phyloP scores from a whole-genome alignment of 768 basidiomycete species.

The Rossbeevera mucosa region DNA sequence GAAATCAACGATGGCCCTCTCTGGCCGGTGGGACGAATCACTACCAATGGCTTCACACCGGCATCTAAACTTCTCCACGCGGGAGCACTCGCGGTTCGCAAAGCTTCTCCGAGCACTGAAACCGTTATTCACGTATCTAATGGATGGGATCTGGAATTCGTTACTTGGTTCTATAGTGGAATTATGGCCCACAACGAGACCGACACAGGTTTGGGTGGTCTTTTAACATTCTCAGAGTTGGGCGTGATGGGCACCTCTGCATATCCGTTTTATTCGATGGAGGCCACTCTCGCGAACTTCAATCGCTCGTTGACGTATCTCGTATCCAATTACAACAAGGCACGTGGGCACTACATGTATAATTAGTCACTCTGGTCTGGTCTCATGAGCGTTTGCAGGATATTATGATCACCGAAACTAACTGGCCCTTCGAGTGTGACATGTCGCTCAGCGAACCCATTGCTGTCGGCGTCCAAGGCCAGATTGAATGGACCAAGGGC shows the following conservation, averaged over 20 bases:
- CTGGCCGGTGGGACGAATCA: constrained; percentile 4
- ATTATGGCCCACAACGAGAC: constrained; percentile 2
- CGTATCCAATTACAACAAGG: constrained; percentile 11
- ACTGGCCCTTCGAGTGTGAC: constrained; percentile 7
- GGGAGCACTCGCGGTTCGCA: constrained; percentile 17
- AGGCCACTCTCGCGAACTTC: constrained; percentile 8
- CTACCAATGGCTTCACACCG: constrained; percentile 3
- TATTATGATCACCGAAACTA: constrained; percentile 12
- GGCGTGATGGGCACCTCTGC: constrained; percentile 7
- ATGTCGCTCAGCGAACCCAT: constrained; percentile 13
- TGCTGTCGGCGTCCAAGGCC: background rate
- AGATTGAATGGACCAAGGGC: constrained; percentile 5
- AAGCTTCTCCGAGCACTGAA: constrained; percentile 3
- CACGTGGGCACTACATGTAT: background rate
- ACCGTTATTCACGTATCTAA: constrained; percentile 5
- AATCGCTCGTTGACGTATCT: constrained; percentile 1
- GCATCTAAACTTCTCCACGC: constrained; percentile 34
- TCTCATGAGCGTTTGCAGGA: constrained; percentile 6
- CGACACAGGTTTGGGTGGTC: background rate
- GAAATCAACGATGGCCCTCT: constrained; percentile 11
- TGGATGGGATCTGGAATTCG: constrained; percentile 4
- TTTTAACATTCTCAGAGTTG: constrained; percentile 5
- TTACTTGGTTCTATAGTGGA: constrained; percentile 6
- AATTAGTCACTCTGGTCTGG: background rate
- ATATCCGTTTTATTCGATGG: constrained; percentile 11